Percentiles rank a stretch among this genome's conserved stretches.
Evolutionary conservation across 2,329 filamentous ascomycete species (phyloP).

Genomic region (Aspergillus sergii): DNA sequence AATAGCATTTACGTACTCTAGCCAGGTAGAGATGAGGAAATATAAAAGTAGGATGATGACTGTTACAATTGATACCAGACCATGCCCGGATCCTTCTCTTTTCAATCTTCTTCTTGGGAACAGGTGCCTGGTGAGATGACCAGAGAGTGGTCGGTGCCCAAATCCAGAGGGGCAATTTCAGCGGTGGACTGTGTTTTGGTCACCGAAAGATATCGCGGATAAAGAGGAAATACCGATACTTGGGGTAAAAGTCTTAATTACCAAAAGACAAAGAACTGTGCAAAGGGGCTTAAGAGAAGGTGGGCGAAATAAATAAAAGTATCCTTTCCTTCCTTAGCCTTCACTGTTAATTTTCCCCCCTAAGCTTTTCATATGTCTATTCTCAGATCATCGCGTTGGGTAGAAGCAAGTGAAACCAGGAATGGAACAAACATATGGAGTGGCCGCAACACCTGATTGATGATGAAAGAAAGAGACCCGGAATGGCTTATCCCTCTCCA

Average conservation of each 20-base stretch:
- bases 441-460: not conserved
- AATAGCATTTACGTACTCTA: conserved; percentile 6
- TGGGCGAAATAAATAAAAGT: not conserved
- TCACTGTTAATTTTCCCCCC: not conserved
- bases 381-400: not conserved
- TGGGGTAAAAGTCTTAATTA: not conserved
- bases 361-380: not conserved
- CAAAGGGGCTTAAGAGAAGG: not conserved
- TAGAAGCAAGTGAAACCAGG: conserved; percentile 4
- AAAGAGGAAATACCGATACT: not conserved
- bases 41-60: not conserved
- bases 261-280: conserved; percentile 2
- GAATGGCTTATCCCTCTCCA: not conserved
- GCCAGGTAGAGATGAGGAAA: not conserved
- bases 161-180: conserved; percentile 14
- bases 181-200: conserved; percentile 2
- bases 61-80: not conserved
- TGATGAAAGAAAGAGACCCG: not conserved
- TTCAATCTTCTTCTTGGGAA: conserved; percentile 8
- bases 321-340: not conserved
- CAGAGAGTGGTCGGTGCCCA: conserved; percentile 21
- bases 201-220: not conserved
- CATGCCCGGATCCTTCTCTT: conserved; percentile 2
- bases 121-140: conserved; percentile 4
- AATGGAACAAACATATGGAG: not conserved